phyloP scores from a whole-genome alignment of 2,329 filamentous ascomycete genomes.

The Fusarium dlaminii region DNA sequence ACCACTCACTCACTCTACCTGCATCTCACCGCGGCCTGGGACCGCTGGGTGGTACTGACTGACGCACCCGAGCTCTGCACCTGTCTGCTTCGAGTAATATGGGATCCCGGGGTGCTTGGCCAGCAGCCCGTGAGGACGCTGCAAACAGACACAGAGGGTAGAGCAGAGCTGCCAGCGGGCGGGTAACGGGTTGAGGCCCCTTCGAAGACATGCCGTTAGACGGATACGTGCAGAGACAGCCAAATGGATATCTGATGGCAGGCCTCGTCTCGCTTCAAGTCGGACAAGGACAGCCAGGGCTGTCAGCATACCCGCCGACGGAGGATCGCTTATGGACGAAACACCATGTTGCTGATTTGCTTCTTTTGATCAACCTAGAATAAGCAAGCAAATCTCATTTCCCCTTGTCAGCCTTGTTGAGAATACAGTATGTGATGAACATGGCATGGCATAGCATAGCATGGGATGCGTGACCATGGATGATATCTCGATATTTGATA shows the following conservation, averaged over 20 bases:
- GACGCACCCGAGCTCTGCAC: slow-evolving; percentile 33
- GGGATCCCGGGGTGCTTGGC: slow-evolving; percentile 24
- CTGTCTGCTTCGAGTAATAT: slow-evolving; percentile 39
- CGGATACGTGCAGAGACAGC: slow-evolving; percentile 32
- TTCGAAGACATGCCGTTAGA: slow-evolving; percentile 31
- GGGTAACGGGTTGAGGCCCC: slow-evolving; percentile 36
- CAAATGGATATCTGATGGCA: slow-evolving; percentile 34
- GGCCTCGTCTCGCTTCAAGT: slow-evolving; percentile 29
- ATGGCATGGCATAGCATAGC: neutral
- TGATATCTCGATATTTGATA: slow-evolving; percentile 24
- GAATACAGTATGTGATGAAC: neutral
- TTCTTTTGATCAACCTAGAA: slow-evolving; percentile 15
- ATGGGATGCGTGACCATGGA: slow-evolving; percentile 15
- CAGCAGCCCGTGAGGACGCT: slow-evolving; percentile 16
- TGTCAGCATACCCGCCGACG: neutral
- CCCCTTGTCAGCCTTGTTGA: slow-evolving; percentile 29
- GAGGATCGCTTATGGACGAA: slow-evolving; percentile 23
- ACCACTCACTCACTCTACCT: slow-evolving; percentile 26
- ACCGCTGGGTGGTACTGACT: slow-evolving; percentile 38
- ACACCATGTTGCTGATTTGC: slow-evolving; percentile 13
- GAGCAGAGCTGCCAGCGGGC: slow-evolving; percentile 31
- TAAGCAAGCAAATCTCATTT: slow-evolving; percentile 27
- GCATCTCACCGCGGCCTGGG: slow-evolving; percentile 32
- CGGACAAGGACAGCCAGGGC: slow-evolving; percentile 13
- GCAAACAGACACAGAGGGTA: slow-evolving; percentile 10